phyloP scores from a whole-genome alignment of 257 asterid genomes.

The Jacaranda mimosifolia region DNA sequence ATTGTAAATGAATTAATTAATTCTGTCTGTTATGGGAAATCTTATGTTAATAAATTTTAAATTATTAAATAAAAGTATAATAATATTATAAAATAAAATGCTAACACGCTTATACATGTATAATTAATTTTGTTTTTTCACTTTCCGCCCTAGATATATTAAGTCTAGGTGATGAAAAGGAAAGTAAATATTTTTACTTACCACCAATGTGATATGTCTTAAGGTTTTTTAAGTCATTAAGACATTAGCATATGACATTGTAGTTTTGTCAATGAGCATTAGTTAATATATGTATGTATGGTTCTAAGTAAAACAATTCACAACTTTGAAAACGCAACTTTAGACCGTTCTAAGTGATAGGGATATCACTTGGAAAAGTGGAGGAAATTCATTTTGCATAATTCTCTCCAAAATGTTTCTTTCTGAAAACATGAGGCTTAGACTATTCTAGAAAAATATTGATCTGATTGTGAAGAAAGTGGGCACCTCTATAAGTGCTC shows the following conservation, averaged over 20 bases:
- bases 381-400: constrained; percentile 12
- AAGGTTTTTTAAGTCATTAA: constrained; percentile 7
- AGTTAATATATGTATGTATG: not conserved
- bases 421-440: constrained; percentile 24
- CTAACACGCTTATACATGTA: no score
- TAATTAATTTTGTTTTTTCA: not conserved
- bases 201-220: constrained; percentile 41
- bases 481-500: constrained; percentile 21
- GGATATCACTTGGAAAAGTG: not conserved
- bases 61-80: no score
- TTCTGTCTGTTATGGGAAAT: no score
- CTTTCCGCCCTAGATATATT: no score
- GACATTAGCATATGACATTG: constrained; percentile 37
- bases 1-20: no score
- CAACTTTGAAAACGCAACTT: not conserved
- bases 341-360: constrained; percentile 29
- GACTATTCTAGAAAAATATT: not conserved
- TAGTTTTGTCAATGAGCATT: constrained; percentile 25
- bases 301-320: not conserved
- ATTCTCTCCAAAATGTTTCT: not conserved
- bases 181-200: constrained; percentile 3
- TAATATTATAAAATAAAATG: no score
- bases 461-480: constrained; percentile 30
- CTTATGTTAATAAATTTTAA: no score
- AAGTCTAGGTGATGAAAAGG: no score